Conservation (phyloP, 2,329 filamentous ascomycete species). For the Knufia fluminis region DNA sequence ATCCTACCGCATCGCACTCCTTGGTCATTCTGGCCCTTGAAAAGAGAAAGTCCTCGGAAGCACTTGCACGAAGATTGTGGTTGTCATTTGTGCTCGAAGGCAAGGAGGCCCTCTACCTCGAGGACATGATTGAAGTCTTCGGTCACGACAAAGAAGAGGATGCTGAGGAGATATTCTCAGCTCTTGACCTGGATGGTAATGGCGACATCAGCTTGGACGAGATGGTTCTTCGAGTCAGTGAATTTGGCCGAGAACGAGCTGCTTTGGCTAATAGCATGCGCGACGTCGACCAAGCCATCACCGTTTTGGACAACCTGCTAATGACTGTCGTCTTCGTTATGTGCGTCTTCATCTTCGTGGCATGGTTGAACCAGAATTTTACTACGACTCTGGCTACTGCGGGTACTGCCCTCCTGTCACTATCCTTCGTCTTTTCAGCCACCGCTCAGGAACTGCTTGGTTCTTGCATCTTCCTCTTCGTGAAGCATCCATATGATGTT, state of each 20-base stretch:
- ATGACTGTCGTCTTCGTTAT: conserved; percentile 72
- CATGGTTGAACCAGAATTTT: conserved; percentile 81
- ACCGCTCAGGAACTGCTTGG: conserved; percentile 94
- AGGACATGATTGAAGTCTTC: conserved; percentile 83
- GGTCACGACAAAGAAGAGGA: conserved; percentile 63
- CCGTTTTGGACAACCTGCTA: conserved; percentile 79
- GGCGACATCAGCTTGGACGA: conserved; percentile 93
- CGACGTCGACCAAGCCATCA: conserved; percentile 90
- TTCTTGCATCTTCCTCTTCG: conserved; percentile 95
- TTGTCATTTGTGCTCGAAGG: conserved; percentile 96
- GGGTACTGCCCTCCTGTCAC: conserved; percentile 80
- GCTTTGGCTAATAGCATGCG: conserved; percentile 89
- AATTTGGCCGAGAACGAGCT: conserved; percentile 78
- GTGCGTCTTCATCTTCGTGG: conserved; percentile 76
- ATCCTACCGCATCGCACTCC: conserved; percentile 80
- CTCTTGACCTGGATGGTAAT: conserved; percentile 78
- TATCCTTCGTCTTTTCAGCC: conserved; percentile 93
- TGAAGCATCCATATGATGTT: conserved; percentile 96
- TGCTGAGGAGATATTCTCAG: conserved; percentile 74
- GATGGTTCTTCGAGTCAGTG: conserved; percentile 79
- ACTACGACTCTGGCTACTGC: conserved; percentile 78
- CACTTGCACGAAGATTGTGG: conserved; percentile 90
- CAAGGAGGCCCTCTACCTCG: conserved; percentile 64
- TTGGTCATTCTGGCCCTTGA: conserved; percentile 84
- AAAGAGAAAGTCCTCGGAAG: conserved; percentile 73